Base-by-base conservation (phyloP, 2,329 filamentous ascomycete species). In the Teratosphaeria viscida region DNA sequence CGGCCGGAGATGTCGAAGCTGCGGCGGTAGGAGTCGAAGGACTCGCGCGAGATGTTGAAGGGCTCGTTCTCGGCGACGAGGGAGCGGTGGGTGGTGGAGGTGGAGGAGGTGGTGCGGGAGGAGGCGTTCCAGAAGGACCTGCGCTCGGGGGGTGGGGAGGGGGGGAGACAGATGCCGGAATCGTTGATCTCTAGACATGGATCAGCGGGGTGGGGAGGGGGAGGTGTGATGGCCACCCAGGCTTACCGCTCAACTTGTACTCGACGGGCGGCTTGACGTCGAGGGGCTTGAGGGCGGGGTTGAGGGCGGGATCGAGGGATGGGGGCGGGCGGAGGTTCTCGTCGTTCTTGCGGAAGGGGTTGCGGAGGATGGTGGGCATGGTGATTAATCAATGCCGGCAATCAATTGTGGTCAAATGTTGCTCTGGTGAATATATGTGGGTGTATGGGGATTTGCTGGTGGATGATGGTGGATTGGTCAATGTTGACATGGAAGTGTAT, bases 1-100 rank as follows among this genome's bases (percentile, higher is more conserved):
- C 86, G 86, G 47, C 92, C 92, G 56, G 88, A 92, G 62, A 97
- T 95, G 71, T 97, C 92, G 78, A 97, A 97, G 64, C 92, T 96
- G 69, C 94, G 85, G 64, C 94, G 83, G 76, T 97, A 97, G 2
- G 92, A 96, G 73, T 97, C 94, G 71, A 97, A 97, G 1, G 92
- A 96, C 76, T 97, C 94, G 69, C 92, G 84, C 43, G 92, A 96
- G 72, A 97, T 97, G 64, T 88, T 90, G 73, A 97, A 97, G 14
- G 88, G 91, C 72, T 97, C 92, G 67, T 91, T 90, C 68, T 86
- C 85, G 49, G 57, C 54, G 61, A 89, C 78, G 67, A 87, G 83
- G 70, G 82, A 85, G 59, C 83, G 78, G 70, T 84, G 23, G 80
- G 53, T 32, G 34, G 26, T 29, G 57, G 75, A 77, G 26, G 76